These are phyloP conservation scores for Amanita rubescens DNA, from an alignment of 768 basidiomycete genomes.

Conservation along the genomic window DNA sequence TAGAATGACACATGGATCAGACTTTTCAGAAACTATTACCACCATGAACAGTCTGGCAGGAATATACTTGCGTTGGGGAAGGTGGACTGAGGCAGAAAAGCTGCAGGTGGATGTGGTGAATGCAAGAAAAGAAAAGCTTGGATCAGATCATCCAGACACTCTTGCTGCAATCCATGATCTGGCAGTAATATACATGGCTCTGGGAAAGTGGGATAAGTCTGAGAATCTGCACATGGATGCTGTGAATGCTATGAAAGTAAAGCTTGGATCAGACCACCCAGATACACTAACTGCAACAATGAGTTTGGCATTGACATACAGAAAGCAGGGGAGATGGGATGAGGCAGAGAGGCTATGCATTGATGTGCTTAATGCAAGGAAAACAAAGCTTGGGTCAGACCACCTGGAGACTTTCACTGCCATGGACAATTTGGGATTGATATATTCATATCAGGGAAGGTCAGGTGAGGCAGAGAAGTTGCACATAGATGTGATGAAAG, in stretches of 20 bases:
- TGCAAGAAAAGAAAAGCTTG: background rate
- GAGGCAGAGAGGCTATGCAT: background rate
- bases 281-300: background rate
- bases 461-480: background rate
- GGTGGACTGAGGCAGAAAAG: background rate
- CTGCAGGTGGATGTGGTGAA: background rate
- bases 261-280: background rate
- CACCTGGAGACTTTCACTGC: background rate
- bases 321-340: background rate
- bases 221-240: background rate
- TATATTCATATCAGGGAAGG: background rate
- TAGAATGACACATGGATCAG: background rate
- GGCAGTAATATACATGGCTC: background rate
- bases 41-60: constrained; percentile 4
- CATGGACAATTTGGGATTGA: background rate
- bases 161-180: background rate
- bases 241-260: background rate
- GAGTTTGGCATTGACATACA: background rate
- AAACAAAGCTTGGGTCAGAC: background rate
- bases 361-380: background rate
- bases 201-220: background rate
- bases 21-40: background rate
- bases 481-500: background rate
- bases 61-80: background rate
- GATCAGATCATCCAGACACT: background rate